Conservation (phyloP, 208 protist genomes). For the Leishmania turanica region DNA sequence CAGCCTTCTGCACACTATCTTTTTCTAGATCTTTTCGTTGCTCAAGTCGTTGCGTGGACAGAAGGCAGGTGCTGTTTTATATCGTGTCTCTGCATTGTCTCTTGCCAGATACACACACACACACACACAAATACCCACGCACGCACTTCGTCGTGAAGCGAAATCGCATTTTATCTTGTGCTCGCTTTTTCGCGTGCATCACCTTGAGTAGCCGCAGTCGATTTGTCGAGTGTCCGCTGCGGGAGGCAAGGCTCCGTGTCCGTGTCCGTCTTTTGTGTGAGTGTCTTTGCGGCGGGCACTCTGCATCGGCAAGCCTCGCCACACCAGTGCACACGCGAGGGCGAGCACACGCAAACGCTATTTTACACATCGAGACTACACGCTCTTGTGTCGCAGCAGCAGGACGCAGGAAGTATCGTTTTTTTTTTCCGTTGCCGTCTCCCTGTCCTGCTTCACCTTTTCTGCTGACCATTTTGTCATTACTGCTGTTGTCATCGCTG, state of each 20-base stretch:
- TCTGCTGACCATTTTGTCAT: background rate
- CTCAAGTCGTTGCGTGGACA: no score
- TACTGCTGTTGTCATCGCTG: background rate
- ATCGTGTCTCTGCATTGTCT: no score
- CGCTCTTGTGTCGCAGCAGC: background rate
- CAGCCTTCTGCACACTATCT: no score
- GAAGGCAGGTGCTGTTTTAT: no score
- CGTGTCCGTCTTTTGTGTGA: background rate
- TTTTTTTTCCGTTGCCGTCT: background rate
- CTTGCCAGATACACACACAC: background rate
- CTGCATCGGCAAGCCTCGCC: background rate
- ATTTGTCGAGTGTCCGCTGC: background rate
- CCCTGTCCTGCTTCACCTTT: background rate
- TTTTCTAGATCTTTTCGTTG: no score
- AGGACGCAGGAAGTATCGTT: background rate
- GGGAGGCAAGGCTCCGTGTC: background rate
- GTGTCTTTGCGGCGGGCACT: background rate
- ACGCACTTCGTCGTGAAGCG: background rate
- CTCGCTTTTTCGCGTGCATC: background rate
- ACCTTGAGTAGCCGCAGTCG: background rate
- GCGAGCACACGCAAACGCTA: background rate
- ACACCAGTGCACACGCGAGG: background rate
- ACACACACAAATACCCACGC: background rate
- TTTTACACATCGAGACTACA: background rate
- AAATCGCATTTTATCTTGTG: background rate